Percentiles rank a stretch among this genome's conserved stretches.
phyloP scores from a whole-genome alignment of 805 yeast species.

The Ogataea trehaloabstinens region DNA sequence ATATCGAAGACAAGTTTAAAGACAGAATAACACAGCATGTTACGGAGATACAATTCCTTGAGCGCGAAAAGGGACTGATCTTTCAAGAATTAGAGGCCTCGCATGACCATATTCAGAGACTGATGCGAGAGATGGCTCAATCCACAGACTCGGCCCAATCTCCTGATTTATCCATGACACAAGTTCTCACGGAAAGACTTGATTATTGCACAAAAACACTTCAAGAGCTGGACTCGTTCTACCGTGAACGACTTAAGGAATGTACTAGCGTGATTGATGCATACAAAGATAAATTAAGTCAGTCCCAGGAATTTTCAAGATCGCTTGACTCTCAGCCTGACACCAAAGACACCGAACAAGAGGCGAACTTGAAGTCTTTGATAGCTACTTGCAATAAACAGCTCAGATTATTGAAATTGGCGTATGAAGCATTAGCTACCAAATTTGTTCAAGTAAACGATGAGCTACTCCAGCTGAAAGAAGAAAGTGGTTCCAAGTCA shows the following conservation, averaged over 20 bases:
- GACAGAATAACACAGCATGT: constrained; percentile 4
- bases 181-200: background rate
- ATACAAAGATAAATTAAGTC: constrained; percentile 8
- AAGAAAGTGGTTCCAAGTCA: constrained; percentile 1
- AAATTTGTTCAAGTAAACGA: constrained; percentile 11
- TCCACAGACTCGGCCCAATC: background rate
- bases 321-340: constrained; percentile 1
- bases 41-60: constrained; percentile 4
- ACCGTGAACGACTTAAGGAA: constrained; percentile 6
- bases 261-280: constrained; percentile 5
- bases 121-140: background rate
- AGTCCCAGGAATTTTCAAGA: background rate
- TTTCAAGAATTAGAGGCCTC: constrained; percentile 16
- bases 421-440: constrained; percentile 11
- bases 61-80: constrained; percentile 12
- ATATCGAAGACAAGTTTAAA: constrained; percentile 5
- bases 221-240: constrained; percentile 10
- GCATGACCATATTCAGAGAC: constrained; percentile 8
- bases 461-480: constrained; percentile 10
- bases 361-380: too few relatives aligned
- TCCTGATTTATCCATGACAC: background rate
- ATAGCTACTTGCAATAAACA: too few relatives aligned
- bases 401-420: too few relatives aligned
- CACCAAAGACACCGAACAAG: background rate
- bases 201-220: constrained; percentile 6